phyloP scores from a whole-genome alignment of 2,329 filamentous ascomycete species.

The Metarhizium album region DNA sequence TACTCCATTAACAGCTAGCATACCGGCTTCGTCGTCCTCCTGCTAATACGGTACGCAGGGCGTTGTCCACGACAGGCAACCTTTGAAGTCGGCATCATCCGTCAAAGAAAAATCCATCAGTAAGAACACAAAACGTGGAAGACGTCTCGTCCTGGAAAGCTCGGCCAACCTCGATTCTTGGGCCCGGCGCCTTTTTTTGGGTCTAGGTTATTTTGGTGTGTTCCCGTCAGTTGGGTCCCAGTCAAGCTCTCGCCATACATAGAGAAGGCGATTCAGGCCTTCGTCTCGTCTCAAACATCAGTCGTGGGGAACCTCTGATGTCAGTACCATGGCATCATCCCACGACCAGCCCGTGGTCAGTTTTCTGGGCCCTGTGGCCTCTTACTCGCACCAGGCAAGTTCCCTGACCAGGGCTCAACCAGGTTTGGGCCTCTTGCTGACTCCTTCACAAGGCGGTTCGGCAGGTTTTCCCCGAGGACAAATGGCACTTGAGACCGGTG shows the following conservation, averaged over 20 bases:
- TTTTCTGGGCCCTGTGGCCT: slow-evolving; percentile 38
- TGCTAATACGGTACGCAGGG: too few species aligned
- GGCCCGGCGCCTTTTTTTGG: too few species aligned
- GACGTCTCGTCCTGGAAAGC: too few species aligned
- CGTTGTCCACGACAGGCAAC: too few species aligned
- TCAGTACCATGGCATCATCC: slow-evolving; percentile 16
- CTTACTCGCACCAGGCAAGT: slow-evolving; percentile 41
- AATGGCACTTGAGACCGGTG: slow-evolving; percentile 39
- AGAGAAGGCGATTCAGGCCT: background rate
- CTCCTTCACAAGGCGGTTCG: slow-evolving; percentile 30
- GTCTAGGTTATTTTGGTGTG: too few species aligned
- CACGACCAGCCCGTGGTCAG: slow-evolving; percentile 30
- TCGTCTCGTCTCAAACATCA: background rate
- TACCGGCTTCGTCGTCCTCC: too few species aligned
- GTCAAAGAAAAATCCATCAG: too few species aligned
- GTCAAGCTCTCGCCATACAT: background rate
- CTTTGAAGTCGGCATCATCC: too few species aligned
- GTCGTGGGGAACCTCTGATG: background rate
- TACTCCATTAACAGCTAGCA: too few species aligned
- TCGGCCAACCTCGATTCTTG: too few species aligned
- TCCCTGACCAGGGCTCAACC: background rate
- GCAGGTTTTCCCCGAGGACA: slow-evolving; percentile 35
- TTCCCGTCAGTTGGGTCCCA: background rate
- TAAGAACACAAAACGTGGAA: too few species aligned
- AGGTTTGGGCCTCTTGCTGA: slow-evolving; percentile 1